These are phyloP conservation scores for Ulota crispa DNA, from an alignment of 225 moss, liverwort and hornwort species.

Conservation along the genomic window DNA sequence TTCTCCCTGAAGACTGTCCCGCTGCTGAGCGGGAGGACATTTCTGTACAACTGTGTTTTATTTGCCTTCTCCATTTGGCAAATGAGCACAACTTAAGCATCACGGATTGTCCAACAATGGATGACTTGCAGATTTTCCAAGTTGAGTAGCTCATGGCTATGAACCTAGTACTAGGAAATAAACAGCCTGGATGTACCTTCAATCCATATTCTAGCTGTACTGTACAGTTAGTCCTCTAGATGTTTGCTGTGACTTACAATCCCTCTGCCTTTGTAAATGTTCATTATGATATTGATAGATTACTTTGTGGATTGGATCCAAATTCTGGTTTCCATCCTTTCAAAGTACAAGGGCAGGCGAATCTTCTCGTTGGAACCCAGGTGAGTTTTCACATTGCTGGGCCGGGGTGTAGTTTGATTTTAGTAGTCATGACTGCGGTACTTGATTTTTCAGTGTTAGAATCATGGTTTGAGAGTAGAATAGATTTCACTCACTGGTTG, in stretches of 20 bases:
- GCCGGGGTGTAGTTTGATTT: neutral
- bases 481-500: neutral
- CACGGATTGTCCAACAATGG: conserved; percentile 72
- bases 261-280: conserved; percentile 22
- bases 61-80: conserved; percentile 94
- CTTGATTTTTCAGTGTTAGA: neutral
- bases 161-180: neutral
- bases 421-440: neutral
- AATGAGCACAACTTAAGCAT: conserved; percentile 82
- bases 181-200: neutral
- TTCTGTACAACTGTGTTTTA: conserved; percentile 88
- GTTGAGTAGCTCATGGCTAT: conserved; percentile 30
- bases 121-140: conserved; percentile 76
- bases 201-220: conserved; percentile 29
- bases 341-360: neutral
- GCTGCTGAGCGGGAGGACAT: conserved; percentile 85
- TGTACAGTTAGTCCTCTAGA: conserved; percentile 20
- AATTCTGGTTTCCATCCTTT: conserved; percentile 14
- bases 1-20: conserved; percentile 77
- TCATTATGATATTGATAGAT: conserved; percentile 22
- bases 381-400: neutral
- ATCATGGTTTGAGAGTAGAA: neutral
- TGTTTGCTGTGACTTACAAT: conserved; percentile 27
- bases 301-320: neutral
- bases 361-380: neutral